Percentiles rank a stretch among this genome's conserved stretches.
These are phyloP conservation scores for Vaccinium macrocarpon DNA, from an alignment of 148 eudicot genomes.

Conservation along the genomic window DNA sequence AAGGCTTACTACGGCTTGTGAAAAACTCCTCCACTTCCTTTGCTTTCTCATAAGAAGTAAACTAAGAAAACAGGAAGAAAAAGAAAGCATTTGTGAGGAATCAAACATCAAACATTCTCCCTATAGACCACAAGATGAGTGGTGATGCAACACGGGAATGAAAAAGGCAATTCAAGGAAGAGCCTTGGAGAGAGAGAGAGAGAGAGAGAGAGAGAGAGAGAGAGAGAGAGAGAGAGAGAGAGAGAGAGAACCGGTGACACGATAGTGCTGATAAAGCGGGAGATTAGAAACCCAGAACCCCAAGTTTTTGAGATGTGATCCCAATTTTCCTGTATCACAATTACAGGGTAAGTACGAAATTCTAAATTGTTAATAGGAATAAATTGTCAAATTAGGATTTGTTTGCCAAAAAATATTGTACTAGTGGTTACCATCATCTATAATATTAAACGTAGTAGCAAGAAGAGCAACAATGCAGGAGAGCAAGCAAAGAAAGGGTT, in stretches of 20 bases:
- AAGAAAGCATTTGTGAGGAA: neutral
- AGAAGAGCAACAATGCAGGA: neutral
- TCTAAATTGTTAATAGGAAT: neutral
- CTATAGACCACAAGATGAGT: neutral
- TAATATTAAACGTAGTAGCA: neutral
- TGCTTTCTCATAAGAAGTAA: slow-evolving; percentile 68
- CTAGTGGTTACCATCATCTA: neutral
- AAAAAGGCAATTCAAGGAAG: neutral
- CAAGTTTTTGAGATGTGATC: slow-evolving; percentile 67
- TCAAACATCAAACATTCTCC: neutral
- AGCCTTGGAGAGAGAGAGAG: slow-evolving; percentile 6
- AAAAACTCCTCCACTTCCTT: slow-evolving; percentile 76
- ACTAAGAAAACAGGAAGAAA: slow-evolving; percentile 31
- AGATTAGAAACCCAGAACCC: slow-evolving; percentile 74
- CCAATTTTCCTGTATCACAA: slow-evolving; percentile 69
- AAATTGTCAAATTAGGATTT: neutral
- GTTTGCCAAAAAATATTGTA: neutral
- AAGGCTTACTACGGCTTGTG: slow-evolving; percentile 52
- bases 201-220: slow-evolving; percentile 21
- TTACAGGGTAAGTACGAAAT: neutral
- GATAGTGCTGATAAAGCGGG: slow-evolving; percentile 65
- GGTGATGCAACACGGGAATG: neutral
- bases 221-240: slow-evolving; percentile 20
- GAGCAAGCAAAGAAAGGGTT: neutral
- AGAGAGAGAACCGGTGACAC: slow-evolving; percentile 70